Evolutionary conservation across 1,284 basidiomycete genomes (phyloP).

Genomic region (Sporisorium scitamineum): DNA sequence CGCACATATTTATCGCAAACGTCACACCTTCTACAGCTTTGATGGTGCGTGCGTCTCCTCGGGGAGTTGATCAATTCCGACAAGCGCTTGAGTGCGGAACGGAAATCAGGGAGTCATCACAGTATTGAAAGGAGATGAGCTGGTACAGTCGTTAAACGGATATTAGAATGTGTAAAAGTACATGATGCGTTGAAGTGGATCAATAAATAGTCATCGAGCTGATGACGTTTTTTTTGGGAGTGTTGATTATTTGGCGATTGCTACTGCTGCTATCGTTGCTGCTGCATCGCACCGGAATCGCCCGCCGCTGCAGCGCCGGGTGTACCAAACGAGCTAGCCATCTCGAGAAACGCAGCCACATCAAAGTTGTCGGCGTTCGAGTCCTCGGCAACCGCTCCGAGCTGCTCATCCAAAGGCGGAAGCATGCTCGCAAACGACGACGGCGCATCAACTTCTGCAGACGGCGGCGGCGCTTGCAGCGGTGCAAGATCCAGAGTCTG

Average conservation of each 20-base stretch:
- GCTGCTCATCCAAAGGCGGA: background rate
- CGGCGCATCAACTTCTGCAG: background rate
- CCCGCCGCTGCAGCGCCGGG: background rate
- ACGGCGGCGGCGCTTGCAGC: background rate
- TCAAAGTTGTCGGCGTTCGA: constrained; percentile 26
- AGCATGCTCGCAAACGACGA: background rate
- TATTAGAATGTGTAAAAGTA: constrained; percentile 30
- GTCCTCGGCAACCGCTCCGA: background rate
- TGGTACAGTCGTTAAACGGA: background rate
- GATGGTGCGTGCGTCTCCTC: no score
- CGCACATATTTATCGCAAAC: no score
- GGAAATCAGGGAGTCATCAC: no score
- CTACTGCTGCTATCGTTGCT: background rate
- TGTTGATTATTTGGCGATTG: background rate
- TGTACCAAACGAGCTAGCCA: constrained; percentile 32
- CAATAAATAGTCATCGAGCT: background rate
- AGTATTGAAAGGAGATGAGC: background rate
- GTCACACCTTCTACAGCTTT: no score
- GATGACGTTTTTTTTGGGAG: constrained; percentile 5
- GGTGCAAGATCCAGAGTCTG: constrained; percentile 37
- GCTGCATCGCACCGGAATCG: background rate
- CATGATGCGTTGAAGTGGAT: constrained; percentile 20
- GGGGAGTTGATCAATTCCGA: no score
- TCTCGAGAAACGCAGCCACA: constrained; percentile 38
- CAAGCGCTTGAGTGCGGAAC: no score